Base-by-base conservation (phyloP, 2,329 filamentous ascomycete genomes). In the Penicillium nordicum region DNA sequence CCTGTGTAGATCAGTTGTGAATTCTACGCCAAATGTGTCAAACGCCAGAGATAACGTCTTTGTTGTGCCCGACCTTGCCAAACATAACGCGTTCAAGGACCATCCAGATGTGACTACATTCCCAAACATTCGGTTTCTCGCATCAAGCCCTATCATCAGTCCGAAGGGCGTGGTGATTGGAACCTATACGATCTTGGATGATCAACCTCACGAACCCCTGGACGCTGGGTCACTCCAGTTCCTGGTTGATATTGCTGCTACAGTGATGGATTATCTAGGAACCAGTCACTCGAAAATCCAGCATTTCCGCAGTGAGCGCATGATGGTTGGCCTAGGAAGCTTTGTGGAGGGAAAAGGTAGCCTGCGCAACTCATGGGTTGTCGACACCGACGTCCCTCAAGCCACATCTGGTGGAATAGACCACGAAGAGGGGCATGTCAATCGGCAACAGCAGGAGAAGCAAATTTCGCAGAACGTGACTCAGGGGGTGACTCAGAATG, bases 241-340 rank as follows among this genome's bases (percentile, higher is more conserved):
- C 18, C 36, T 63, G 67, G 74, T 78, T 49, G 82, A 84, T 54
- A 81, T 85, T 70, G 74, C 79, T 0, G 70, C 74, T 14, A 82
- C 81, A 1, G 74, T 84, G 9, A 83, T 84, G 72, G 77, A 82
- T 34, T 82, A 87, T 54, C 67, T 88, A 5, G 81, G 84, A 57
- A 79, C 78, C 70, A 79, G 78, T 2, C 72, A 81, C 38, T 74
- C 79, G 14, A 78, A 79, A 23, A 75, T 78, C 41, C 77, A 79
- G 18, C 50, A 58, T 50, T 27, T 45, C 49, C 76, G 82, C 51
- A 78, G 80, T 3, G 81, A 82, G 55, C 76, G 80, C 32, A 84
- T 86, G 70, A 78, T 85, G 2, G 78, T 80, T 27, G 81, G 80
- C 0, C 68, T 84, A 10, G 78, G 77, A 0, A 67, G 74, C 5